A percentile compares a stretch with the other conserved stretches of the same genome.
Evolutionary conservation across 1,139 yeast species (phyloP).

Genomic region (Saccharomyces hybrid): DNA sequence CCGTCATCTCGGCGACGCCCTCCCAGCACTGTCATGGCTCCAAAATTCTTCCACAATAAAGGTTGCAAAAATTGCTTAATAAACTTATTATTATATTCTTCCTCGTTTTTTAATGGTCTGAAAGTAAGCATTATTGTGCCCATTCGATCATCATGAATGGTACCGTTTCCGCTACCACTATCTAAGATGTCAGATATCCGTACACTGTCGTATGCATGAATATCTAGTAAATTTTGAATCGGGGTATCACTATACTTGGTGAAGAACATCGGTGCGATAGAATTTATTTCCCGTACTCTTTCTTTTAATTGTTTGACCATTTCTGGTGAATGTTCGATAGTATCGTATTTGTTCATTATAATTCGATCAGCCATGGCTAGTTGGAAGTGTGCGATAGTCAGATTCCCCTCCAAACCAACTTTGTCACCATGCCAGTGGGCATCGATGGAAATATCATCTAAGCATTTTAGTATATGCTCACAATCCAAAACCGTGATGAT

Average conservation of each 20-base stretch:
- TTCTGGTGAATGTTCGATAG: conserved; percentile 31
- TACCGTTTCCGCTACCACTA: conserved; percentile 13
- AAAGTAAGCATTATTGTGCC: conserved; percentile 26
- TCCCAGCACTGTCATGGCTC: conserved; percentile 11
- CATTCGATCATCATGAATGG: conserved; percentile 50
- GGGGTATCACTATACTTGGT: conserved; percentile 70
- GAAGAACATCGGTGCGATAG: conserved; percentile 56
- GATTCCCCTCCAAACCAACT: conserved; percentile 38
- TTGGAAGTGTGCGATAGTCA: conserved; percentile 84
- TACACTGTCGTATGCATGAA: conserved; percentile 68
- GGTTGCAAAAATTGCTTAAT: conserved; percentile 22
- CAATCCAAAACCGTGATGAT: conserved; percentile 88
- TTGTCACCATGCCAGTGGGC: conserved; percentile 54
- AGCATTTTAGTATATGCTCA: conserved; percentile 54
- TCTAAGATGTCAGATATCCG: conserved; percentile 28
- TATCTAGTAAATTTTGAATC: conserved; percentile 55
- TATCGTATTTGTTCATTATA: conserved; percentile 70
- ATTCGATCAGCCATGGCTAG: conserved; percentile 84
- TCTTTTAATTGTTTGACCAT: conserved; percentile 26
- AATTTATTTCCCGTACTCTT: conserved; percentile 53
- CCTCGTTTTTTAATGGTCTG: conserved; percentile 16
- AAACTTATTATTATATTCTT: conserved; percentile 16
- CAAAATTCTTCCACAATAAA: conserved; percentile 31
- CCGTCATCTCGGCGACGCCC: conserved; percentile 2
- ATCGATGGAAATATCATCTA: conserved; percentile 55